phyloP scores from a whole-genome alignment of 2,329 filamentous ascomycete genomes.

The Cytospora schulzeri region DNA sequence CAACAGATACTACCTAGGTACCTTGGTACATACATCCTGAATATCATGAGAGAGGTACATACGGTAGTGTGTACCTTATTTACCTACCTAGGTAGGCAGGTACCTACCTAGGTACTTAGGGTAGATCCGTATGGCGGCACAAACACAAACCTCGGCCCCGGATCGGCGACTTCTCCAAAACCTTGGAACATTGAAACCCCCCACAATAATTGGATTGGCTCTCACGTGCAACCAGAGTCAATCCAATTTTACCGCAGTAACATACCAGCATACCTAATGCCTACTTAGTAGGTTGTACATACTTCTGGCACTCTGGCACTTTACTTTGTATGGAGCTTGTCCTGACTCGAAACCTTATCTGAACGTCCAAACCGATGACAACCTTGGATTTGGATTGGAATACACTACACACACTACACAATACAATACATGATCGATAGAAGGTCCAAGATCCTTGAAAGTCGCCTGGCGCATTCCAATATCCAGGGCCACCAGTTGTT shows the following conservation, averaged over 20 bases:
- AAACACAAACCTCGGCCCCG: neutral
- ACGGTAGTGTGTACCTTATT: no score
- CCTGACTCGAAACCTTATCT: conserved; percentile 25
- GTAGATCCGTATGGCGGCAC: no score
- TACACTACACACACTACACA: neutral
- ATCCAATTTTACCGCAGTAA: neutral
- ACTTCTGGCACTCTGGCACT: no score
- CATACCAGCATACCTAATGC: neutral
- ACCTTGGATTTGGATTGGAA: no score
- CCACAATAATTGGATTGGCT: neutral
- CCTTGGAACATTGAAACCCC: no score
- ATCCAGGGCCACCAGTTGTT: neutral
- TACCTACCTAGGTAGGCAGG: neutral
- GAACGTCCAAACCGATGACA: conserved; percentile 10
- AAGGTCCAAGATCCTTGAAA: neutral
- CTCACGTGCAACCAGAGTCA: neutral
- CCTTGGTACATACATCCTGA: no score
- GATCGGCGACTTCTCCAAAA: neutral
- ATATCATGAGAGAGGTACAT: no score
- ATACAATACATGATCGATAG: neutral
- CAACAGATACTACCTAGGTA: no score
- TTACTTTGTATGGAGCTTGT: neutral
- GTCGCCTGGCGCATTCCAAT: conserved; percentile 3
- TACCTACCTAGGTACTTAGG: neutral
- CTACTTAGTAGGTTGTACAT: no score